Evolutionary conservation across 2,329 filamentous ascomycete genomes (phyloP).

Genomic region (Fusarium oligoseptatum): DNA sequence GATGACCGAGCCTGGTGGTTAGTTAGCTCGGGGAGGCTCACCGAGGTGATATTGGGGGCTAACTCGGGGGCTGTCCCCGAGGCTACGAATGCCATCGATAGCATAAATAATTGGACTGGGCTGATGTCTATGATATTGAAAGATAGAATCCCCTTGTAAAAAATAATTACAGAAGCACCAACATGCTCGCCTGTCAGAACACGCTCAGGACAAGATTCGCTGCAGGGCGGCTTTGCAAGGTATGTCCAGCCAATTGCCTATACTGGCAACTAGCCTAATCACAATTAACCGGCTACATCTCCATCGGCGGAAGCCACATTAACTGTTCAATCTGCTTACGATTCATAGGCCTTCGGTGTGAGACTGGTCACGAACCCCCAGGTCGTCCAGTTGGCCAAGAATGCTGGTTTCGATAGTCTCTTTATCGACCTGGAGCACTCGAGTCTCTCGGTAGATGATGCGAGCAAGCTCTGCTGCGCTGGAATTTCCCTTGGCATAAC

Average conservation of each 20-base stretch:
- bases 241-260: background rate
- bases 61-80: background rate
- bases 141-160: background rate
- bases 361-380: conserved; percentile 45
- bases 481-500: conserved; percentile 46
- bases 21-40: background rate
- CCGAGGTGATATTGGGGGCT: background rate
- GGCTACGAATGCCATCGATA: background rate
- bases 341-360: conserved; percentile 43
- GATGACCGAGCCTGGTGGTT: background rate
- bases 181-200: conserved; percentile 8
- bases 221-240: conserved; percentile 30
- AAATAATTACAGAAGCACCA: background rate
- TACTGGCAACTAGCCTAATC: background rate
- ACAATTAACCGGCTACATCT: background rate
- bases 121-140: background rate
- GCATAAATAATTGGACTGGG: background rate
- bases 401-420: conserved; percentile 51
- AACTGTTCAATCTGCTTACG: background rate
- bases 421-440: conserved; percentile 58
- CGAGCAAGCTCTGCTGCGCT: conserved; percentile 47
- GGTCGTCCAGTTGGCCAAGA: conserved; percentile 50
- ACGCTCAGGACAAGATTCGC: conserved; percentile 11
- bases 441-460: conserved; percentile 48
- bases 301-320: background rate